Base-by-base conservation (phyloP, 331 rosid species). In the Quercus lobata region DNA sequence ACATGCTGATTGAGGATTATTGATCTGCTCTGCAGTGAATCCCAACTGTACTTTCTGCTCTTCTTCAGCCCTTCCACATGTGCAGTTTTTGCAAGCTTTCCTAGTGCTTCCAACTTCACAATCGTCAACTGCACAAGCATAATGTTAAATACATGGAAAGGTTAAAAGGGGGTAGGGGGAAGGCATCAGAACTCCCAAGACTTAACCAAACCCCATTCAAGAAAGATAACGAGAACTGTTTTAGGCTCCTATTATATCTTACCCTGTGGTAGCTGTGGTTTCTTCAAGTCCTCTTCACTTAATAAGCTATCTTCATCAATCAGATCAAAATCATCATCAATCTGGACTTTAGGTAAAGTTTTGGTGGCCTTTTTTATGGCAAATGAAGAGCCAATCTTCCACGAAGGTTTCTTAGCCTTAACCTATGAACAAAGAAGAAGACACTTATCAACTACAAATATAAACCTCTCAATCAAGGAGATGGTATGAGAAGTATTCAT, bases 311-410 rank as follows among this genome's bases (percentile, higher is more conserved):
- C 97, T 82, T 96, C 99, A 76, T 94, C 98, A 19, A 95, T 93
- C 78, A 95, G 86, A 90, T 95, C 98, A 2, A 87, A 89, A 74
- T 95, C 99, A 66, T 88, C 84, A 86, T 86, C 91, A 81, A 93
- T 83, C 85, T 82, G 96, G 56, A 96, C 71, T 79, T 84, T 88
- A 2, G 89, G 90, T 70, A 87, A 78, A 79, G 58, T 76, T 86
- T 90, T 91, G 71, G 84, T 70, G 44, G 83, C 84, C 88, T 86
- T 93, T 84, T 86, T 95, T 52, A 96, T 6, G 15, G 98, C 83
- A 91, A 96, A 96, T 21, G 99, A 90, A 17, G 99, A 96, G 70
- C 98, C 99, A 81, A 93, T 75, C 86, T 87, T 89, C 99, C 99
- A 96, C 44, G 88, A 87, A 82, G 99, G 96, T 84, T 87, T 91